These are phyloP conservation scores for Basidioascus undulatus DNA, from an alignment of 768 basidiomycete species.

Conservation along the genomic window DNA sequence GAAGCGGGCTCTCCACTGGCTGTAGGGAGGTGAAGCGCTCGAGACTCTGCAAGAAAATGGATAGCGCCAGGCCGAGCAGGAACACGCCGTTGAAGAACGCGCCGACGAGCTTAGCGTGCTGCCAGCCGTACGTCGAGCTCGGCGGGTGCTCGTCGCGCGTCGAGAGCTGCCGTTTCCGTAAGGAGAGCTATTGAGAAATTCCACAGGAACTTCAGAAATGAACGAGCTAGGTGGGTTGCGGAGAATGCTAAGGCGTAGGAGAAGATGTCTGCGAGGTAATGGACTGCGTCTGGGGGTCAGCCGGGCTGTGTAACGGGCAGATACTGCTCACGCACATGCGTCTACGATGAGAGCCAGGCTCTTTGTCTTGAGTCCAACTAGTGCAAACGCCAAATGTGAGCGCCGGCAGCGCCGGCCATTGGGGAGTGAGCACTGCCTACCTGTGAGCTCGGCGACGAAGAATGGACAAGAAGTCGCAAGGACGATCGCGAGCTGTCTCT, in stretches of 20 bases:
- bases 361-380: conserved; percentile 32
- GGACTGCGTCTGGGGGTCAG: neutral
- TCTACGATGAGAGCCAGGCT: conserved; percentile 34
- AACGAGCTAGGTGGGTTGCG: conserved; percentile 4
- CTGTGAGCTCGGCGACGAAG: conserved; percentile 28
- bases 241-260: conserved; percentile 6
- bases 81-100: conserved; percentile 34
- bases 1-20: conserved; percentile 22
- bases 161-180: neutral
- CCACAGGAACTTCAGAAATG: conserved; percentile 15
- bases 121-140: conserved; percentile 32
- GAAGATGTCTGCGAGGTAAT: conserved; percentile 36
- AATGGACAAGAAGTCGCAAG: conserved; percentile 26
- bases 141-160: conserved; percentile 19
- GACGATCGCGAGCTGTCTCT: conserved; percentile 25
- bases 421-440: conserved; percentile 14
- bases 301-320: neutral
- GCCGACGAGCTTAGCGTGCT: conserved; percentile 32
- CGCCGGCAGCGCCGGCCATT: neutral
- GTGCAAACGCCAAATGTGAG: too few relatives aligned
- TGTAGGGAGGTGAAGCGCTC: conserved; percentile 31
- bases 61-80: conserved; percentile 29
- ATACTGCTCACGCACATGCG: conserved; percentile 22
- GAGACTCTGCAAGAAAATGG: conserved; percentile 30
- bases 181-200: conserved; percentile 16